Percentiles rank a stretch among this genome's conserved stretches.
phyloP scores from a whole-genome alignment of 148 eudicot species.

The Heliosperma pusillum region DNA sequence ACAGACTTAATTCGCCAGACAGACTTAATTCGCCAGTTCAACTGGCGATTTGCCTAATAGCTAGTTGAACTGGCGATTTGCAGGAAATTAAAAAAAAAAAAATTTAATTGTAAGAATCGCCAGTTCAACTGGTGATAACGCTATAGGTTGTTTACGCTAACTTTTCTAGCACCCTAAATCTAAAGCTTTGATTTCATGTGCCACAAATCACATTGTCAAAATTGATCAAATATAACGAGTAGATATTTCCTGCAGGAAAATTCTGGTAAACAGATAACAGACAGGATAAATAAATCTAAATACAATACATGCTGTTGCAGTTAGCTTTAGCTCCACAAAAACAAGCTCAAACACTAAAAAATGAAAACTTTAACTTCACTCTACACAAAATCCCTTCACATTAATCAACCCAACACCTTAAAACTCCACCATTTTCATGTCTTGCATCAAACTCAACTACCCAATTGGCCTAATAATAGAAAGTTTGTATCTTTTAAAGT shows the following conservation, averaged over 20 bases:
- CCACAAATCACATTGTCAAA: no score
- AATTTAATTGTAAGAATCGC: no score
- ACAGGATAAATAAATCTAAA: not conserved
- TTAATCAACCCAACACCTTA: conserved; percentile 17
- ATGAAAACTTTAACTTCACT: conserved; percentile 31
- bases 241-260: not conserved
- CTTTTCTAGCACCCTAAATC: no score
- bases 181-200: no score
- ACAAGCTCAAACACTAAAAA: not conserved
- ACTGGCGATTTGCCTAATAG: no score
- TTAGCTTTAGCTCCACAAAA: conserved; percentile 12
- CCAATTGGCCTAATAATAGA: conserved; percentile 16
- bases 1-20: no score
- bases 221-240: not conserved
- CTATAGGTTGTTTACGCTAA: no score
- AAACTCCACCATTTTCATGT: conserved; percentile 22
- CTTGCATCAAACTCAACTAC: conserved; percentile 14
- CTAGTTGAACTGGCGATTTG: no score
- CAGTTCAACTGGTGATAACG: no score
- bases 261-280: not conserved
- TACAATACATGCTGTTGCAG: not conserved
- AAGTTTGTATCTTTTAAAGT: conserved; percentile 22
- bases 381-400: conserved; percentile 29
- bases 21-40: no score
- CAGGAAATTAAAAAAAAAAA: no score